These are phyloP conservation scores for Phlegmacium glaucopus DNA, from an alignment of 768 basidiomycete genomes.

Conservation along the genomic window DNA sequence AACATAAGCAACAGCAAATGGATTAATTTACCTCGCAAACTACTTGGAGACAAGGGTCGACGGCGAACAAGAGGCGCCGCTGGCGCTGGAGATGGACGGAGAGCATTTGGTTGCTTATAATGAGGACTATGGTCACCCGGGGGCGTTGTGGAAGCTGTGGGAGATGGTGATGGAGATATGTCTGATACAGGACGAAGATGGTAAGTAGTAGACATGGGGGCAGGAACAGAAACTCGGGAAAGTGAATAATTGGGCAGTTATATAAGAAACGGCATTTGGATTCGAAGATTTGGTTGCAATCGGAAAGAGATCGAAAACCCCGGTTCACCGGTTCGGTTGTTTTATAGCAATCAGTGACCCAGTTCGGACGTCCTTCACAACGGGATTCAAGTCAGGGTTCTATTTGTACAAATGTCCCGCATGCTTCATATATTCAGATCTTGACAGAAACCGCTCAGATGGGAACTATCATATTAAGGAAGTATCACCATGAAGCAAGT, in stretches of 20 bases:
- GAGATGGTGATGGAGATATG: constrained; percentile 48
- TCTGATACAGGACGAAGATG: constrained; percentile 57
- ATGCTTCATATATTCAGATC: constrained; percentile 10
- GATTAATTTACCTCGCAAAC: constrained; percentile 49
- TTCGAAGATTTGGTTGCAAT: constrained; percentile 14
- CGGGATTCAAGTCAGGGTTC: constrained; percentile 21
- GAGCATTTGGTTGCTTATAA: constrained; percentile 21
- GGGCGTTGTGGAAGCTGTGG: constrained; percentile 46
- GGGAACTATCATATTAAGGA: constrained; percentile 15
- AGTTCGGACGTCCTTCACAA: constrained; percentile 18
- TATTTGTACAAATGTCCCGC: constrained; percentile 17
- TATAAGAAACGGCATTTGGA: constrained; percentile 22
- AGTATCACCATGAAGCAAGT: not conserved
- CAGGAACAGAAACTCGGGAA: constrained; percentile 2
- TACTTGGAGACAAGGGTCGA: constrained; percentile 61
- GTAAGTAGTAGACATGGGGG: constrained; percentile 33
- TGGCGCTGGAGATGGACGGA: constrained; percentile 29
- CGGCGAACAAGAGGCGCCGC: constrained; percentile 32
- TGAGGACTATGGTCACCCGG: constrained; percentile 40
- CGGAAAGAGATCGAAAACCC: constrained; percentile 25
- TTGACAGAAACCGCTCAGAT: constrained; percentile 41
- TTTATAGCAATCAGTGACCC: constrained; percentile 15
- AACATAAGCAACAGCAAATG: not conserved
- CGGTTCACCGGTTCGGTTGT: constrained; percentile 23
- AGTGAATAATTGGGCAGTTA: constrained; percentile 4